Conservation (phyloP, 1,139 yeast species). For the Candida sp. region DNA sequence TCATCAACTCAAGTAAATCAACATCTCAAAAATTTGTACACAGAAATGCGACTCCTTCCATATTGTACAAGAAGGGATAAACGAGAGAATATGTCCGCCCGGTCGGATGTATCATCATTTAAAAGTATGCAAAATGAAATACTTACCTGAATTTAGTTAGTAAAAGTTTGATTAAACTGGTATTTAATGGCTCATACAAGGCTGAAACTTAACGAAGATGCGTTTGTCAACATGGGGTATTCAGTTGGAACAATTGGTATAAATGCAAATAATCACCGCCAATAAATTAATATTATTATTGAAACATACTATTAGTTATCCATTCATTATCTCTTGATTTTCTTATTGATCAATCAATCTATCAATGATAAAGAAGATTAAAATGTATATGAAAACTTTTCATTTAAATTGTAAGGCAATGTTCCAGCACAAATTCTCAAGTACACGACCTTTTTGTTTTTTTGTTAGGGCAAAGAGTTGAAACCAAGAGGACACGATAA, state of each 20-base stretch:
- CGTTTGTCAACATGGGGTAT: constrained; percentile 69
- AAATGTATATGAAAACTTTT: background rate
- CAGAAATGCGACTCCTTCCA: constrained; percentile 60
- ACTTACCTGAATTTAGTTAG: constrained; percentile 14
- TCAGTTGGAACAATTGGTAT: constrained; percentile 84
- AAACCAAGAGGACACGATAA: no score
- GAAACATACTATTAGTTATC: constrained; percentile 2
- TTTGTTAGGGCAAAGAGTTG: background rate
- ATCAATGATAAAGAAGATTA: background rate
- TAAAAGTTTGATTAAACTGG: constrained; percentile 3
- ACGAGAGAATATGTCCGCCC: constrained; percentile 72
- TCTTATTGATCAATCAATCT: background rate
- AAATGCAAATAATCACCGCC: constrained; percentile 69
- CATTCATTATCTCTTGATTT: background rate
- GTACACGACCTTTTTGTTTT: background rate
- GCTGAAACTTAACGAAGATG: constrained; percentile 83
- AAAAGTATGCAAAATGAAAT: constrained; percentile 9
- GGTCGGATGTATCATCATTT: constrained; percentile 67
- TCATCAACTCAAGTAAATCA: constrained; percentile 62
- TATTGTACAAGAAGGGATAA: constrained; percentile 48
- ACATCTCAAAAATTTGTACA: constrained; percentile 62
- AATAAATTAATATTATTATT: constrained; percentile 3
- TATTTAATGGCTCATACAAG: constrained; percentile 62
- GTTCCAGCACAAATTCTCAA: background rate
- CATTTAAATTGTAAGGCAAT: background rate